These are phyloP conservation scores for Vanrija sp. DNA, from an alignment of 1,284 basidiomycete species.

Conservation along the genomic window DNA sequence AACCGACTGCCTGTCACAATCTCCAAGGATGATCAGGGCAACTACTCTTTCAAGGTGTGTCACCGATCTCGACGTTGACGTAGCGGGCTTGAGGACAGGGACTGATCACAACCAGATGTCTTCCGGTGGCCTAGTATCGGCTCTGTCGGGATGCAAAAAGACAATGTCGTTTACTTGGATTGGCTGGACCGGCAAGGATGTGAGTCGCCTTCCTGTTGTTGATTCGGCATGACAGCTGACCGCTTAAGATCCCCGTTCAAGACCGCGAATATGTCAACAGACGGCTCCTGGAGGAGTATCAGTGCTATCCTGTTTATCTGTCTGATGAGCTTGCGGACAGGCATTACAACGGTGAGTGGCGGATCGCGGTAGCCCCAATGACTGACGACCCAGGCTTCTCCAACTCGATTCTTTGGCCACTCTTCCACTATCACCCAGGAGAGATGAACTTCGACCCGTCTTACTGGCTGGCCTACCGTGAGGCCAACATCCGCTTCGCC, in stretches of 20 bases:
- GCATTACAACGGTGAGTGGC: constrained; percentile 78
- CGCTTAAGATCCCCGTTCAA: constrained; percentile 70
- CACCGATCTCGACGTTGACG: neutral
- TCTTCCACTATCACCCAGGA: constrained; percentile 98
- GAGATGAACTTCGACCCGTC: constrained; percentile 99
- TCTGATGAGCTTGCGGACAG: constrained; percentile 95
- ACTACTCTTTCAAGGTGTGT: constrained; percentile 79
- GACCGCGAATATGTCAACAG: constrained; percentile 81
- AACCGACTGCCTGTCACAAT: constrained; percentile 93
- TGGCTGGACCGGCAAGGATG: constrained; percentile 62
- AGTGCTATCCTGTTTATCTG: constrained; percentile 95
- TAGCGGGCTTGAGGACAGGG: neutral
- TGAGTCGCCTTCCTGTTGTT: constrained; percentile 21
- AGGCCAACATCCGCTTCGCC: constrained; percentile 93
- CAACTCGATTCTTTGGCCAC: constrained; percentile 98
- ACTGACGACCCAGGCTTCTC: constrained; percentile 60
- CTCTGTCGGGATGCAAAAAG: constrained; percentile 92
- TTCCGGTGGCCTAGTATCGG: constrained; percentile 89
- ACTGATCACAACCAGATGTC: constrained; percentile 62
- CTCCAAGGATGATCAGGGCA: constrained; percentile 75
- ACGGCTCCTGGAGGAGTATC: constrained; percentile 87
- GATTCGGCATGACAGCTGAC: neutral
- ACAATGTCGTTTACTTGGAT: constrained; percentile 95
- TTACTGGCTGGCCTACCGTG: constrained; percentile 95
- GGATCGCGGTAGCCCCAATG: neutral